These are phyloP conservation scores for Orbilia quercus DNA, from an alignment of 2,329 filamentous ascomycete genomes.

Conservation along the genomic window DNA sequence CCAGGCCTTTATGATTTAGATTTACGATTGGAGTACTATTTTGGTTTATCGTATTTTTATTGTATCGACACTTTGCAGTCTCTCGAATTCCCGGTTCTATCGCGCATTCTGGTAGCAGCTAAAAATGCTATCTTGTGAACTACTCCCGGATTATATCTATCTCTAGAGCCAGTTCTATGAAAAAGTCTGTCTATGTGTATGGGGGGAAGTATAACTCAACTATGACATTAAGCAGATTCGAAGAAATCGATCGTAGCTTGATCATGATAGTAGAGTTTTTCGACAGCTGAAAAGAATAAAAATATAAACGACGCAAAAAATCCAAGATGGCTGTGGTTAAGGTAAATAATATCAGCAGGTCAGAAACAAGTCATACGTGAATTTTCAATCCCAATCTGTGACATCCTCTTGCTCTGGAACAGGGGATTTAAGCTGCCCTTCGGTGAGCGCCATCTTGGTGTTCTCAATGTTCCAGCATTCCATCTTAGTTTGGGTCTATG, in stretches of 20 bases:
- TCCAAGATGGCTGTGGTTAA: not conserved
- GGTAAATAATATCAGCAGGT: too few relatives aligned
- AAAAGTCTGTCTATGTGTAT: slow-evolving; percentile 30
- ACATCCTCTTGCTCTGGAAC: slow-evolving; percentile 75
- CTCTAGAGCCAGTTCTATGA: slow-evolving; percentile 36
- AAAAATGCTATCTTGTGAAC: slow-evolving; percentile 1
- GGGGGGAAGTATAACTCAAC: not conserved
- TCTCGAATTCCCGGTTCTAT: slow-evolving; percentile 7
- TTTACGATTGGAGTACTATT: not conserved
- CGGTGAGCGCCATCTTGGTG: slow-evolving; percentile 72
- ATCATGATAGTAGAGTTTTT: slow-evolving; percentile 9
- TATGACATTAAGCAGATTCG: too few relatives aligned
- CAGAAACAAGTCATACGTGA: too few relatives aligned
- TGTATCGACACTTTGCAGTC: slow-evolving; percentile 6
- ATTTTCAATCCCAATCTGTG: slow-evolving; percentile 49
- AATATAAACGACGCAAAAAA: slow-evolving; percentile 1
- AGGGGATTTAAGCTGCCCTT: slow-evolving; percentile 73
- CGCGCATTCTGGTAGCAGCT: not conserved
- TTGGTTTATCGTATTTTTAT: slow-evolving; percentile 1
- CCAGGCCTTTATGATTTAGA: not conserved
- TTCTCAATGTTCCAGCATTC: slow-evolving; percentile 81
- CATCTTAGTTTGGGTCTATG: slow-evolving; percentile 72
- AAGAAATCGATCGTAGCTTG: slow-evolving; percentile 2
- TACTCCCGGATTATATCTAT: slow-evolving; percentile 18
- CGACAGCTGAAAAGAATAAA: not conserved